Evolutionary conservation across 164 flowering plant genomes (phyloP), one percentile per base, ranked within the genome.

Genomic region (Paratinospora sagittata): DNA sequence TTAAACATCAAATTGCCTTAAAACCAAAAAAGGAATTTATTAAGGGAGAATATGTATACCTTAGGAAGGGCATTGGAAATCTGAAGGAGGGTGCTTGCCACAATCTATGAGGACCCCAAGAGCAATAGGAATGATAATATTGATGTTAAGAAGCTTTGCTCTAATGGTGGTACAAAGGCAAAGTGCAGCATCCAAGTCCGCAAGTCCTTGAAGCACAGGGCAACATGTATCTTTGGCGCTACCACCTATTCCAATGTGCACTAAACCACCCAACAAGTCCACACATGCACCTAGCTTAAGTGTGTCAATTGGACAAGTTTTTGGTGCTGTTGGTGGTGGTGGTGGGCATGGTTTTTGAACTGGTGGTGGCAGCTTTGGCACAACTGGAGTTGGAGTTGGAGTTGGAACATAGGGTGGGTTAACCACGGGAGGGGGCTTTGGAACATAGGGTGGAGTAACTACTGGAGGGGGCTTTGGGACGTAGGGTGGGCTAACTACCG

Each of bases 101-200:
- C 96, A 90, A 67, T 76, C 82, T 2, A 84, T 45, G 17, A 90
- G 90, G 66, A 88, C 80, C 65, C 82, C 57, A 19, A 90, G 89
- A 49, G 92, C 89, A 67, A 88, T 73, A 58, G 95, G 95, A 2
- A 87, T 2, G 69, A 82, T 65, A 64, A 87, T 66, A 65, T 75
- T 82, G 63, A 88, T 70, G 69, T 87, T 85, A 0, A 87, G 81
- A 65, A 88, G 82, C 80, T 88, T 88, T 63, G 71, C 78, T 61
- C 80, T 90, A 58, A 90, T 83, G 68, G 88, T 81, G 67, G 88
- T 90, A 81, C 95, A 90, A 0, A 90, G 85, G 73, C 92, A 90
- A 2, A 87, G 11, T 0, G 92, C 92, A 0, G 92, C 96, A 16
- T 90, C 92, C 61, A 88, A 69, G 71, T 80, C 87, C 8, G 77